Evolutionary conservation across 2,329 filamentous ascomycete species (phyloP), one percentile per base, ranked within the genome.

Genomic region (Penicillium rolfsii): DNA sequence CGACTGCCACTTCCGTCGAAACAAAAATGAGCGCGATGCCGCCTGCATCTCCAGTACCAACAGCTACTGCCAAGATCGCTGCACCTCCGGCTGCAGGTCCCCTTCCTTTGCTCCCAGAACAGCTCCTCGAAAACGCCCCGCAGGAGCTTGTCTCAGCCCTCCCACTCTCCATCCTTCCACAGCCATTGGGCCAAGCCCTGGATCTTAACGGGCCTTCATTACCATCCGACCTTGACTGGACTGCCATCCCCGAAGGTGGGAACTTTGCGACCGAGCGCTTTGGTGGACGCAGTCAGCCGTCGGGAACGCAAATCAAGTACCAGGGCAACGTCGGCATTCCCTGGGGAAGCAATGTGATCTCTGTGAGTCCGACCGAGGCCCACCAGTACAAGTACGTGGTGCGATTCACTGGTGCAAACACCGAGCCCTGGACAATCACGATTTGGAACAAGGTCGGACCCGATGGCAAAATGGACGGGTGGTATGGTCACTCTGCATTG

Each of bases 401-500:
- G 2, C 63, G 72, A 49, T 68, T 79, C 59, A 68, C 52, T 9
- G 75, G 76, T 16, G 52, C 67, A 43, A 72, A 76, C 57, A 65
- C 60, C 4, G 60, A 74, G 26, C 59, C 70, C 26, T 77, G 73
- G 73, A 73, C 66, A 3, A 73, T 78, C 7, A 65, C 69, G 8
- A 62, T 79, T 65, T 79, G 77, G 77, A 79, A 79, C 67, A 79
- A 78, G 64, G 61, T 76, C 57, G 76, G 73, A 0, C 73, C 74
- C 0, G 69, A 73, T 40, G 70, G 69, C 7, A 69, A 71, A 41
- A 64, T 77, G 62, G 68, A 71, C 33, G 77, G 77, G 1, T 78
- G 75, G 71, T 79, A 76, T 59, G 72, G 73, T 0, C 60, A 74
- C 55, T 69, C 70, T 0, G 75, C 75, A 5, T 30, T 78, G 40